Base-by-base conservation (phyloP, 116 monocot genomes). In the Zostera marina region DNA sequence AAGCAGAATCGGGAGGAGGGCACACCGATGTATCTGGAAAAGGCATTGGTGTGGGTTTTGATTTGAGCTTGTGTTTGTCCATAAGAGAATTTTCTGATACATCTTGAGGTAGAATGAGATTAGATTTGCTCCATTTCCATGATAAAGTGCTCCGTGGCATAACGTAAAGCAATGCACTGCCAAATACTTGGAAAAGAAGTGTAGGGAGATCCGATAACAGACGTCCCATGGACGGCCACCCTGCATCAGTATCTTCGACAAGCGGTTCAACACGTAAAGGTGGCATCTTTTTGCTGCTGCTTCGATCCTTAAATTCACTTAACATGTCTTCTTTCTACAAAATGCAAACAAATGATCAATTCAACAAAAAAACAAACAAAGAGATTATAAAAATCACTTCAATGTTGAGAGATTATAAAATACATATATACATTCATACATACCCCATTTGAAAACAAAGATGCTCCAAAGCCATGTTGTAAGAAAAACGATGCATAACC, bases 201-300 rank as follows among this genome's bases (percentile, higher is more conserved):
- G 79, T 90, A 4, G 73, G 70, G 5, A 99, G 73, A 77, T 90
- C 98, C n/a, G 73, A 61, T 14, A 91, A 14, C 15, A 99, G 77
- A n/a, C 65, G 75, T 21, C 83, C 79, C 23, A 84, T 64, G 38
- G 91, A 81, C 53, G 99, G 86, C 99, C 91, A 99, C n/a, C 81
- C 83, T 48, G 91, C 87, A 42, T 63, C 73, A 1, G 61, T 53
- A 44, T 89, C 90, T 55, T 89, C 89, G 53, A 77, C 70, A 13
- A 98, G 67, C 32, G 70, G 68, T 69, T 90, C 85, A 0, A 78
- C 82, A 54, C 77, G 47, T 12, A 85, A 62, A 43, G 59, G 22
- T 5, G 63, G 74, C 44, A 76, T 81, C 44, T 73, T 55, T 11
- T 7, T 19, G 20, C 59, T 12, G 13, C 59, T 60, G 14, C 14